Base-by-base conservation (phyloP, 805 yeast genomes). In the Saccharomycopsis guyanensis region DNA sequence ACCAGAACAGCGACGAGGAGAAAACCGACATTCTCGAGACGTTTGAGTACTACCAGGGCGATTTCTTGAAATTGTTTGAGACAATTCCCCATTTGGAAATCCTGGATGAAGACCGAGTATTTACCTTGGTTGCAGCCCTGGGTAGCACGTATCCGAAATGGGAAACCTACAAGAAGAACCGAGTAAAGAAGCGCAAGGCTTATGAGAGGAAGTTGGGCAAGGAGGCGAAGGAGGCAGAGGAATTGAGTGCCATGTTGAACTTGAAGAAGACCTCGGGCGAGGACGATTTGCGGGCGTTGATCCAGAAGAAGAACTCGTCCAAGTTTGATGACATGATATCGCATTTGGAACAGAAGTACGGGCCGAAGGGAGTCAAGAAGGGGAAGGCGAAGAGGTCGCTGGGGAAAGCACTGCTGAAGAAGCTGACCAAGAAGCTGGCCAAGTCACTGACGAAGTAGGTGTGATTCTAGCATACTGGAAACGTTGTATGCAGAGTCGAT, bases 51-150 rank as follows among this genome's bases (percentile, higher is more conserved):
- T 70, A 71, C 38, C 71, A 76, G 12, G 95, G 95, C 3, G 86
- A 85, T 55, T 75, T 87, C 55, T 66, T 80, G 39, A 67, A 69
- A 42, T 65, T 87, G 4, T 83, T 87, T 57, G 95, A 86, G 59
- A 69, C 71, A 29, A 80, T 88, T 3, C 83, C 93, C 7, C 96
- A 88, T 62, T 70, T 84, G 43, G 88, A 82, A 51, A 70, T 81
- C 38, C 65, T 65, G 33, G 87, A 81, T 55, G 94, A 85, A 56
- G 63, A 62, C 27, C 70, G 96, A 33, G 69, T 84, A 38, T 75
- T 72, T 46, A 60, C 59, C 2, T 68, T 79, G 1, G 73, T 86
- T 24, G 65, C 70, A 27, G 65, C 66, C 7, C 19, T 15, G 3
- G 40, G 25, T 27, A 66, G 66, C 16, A 44, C 58, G 5, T 63